These are phyloP conservation scores for Earliella scabrosa DNA, from an alignment of 1,284 basidiomycete genomes.

Conservation along the genomic window DNA sequence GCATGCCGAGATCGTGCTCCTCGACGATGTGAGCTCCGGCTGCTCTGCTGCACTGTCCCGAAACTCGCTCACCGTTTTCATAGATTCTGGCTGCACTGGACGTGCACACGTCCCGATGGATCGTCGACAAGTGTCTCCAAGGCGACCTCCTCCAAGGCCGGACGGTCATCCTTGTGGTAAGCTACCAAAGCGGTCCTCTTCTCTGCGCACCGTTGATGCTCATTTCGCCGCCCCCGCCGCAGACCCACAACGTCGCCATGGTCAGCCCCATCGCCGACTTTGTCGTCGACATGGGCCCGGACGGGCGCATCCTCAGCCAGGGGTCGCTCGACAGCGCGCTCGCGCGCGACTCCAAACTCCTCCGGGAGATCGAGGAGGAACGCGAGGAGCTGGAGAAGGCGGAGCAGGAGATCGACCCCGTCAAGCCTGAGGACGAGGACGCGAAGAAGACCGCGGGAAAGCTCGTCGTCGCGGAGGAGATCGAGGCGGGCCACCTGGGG, in stretches of 20 bases:
- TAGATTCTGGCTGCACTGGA: conserved; percentile 57
- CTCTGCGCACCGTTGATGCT: too few relatives aligned
- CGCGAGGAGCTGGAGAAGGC: conserved; percentile 43
- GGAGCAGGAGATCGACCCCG: conserved; percentile 43
- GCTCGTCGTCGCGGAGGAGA: conserved; percentile 63
- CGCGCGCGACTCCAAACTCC: conserved; percentile 42
- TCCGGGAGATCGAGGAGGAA: conserved; percentile 45
- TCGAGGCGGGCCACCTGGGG: conserved; percentile 58
- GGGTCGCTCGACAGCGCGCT: conserved; percentile 51
- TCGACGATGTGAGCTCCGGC: conserved; percentile 61
- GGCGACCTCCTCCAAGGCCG: conserved; percentile 72
- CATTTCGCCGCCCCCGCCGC: too few relatives aligned
- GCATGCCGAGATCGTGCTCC: conserved; percentile 60
- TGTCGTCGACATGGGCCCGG: conserved; percentile 58
- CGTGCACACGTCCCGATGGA: conserved; percentile 74
- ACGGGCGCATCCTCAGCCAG: conserved; percentile 54
- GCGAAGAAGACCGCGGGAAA: conserved; percentile 43
- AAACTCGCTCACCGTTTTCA: background rate
- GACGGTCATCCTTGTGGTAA: conserved; percentile 75
- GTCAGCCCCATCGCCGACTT: conserved; percentile 66
- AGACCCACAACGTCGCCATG: conserved; percentile 78
- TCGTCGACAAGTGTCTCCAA: conserved; percentile 75
- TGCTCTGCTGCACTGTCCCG: too few relatives aligned
- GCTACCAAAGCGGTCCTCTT: conserved; percentile 29
- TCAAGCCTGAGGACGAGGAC: conserved; percentile 32